Evolutionary conservation across 2,329 filamentous ascomycete genomes (phyloP), one percentile per base, ranked within the genome.

Genomic region (Rhinocladiella similis): DNA sequence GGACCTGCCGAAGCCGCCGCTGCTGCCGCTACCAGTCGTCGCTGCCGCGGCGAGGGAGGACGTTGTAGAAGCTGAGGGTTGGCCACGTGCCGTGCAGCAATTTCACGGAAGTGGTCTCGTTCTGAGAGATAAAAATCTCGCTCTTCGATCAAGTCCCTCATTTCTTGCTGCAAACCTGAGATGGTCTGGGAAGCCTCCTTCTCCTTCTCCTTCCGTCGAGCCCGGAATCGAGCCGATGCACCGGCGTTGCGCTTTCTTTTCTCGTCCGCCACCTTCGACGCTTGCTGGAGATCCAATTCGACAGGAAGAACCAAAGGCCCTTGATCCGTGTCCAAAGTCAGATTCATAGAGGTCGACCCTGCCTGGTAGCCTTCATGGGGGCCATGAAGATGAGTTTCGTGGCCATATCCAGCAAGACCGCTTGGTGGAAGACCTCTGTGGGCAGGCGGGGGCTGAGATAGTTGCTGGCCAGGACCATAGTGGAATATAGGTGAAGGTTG

Each of bases 241-340:
- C 89, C 89, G 39, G 91, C 91, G 67, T 96, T 96, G 50, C 90
- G 83, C 70, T 88, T 87, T 54, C 91, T 81, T 74, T 94, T 96
- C 71, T 95, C 90, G 67, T 94, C 89, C 38, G 90, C 89, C 65
- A 90, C 85, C 63, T 86, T 87, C 12, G 91, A 95, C 12, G 88
- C 91, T 65, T 90, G 88, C 64, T 90, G 88, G 42, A 89, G 85
- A 69, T 96, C 90, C 49, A 65, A 47, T 42, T 63, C 59, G 66
- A 75, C 63, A 70, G 75, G 62, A 65, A 72, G 64, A 72, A 77
- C 65, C 71, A 73, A 67, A 47, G 53, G 67, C 49, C 68, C 67
- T 66, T 73, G 29, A 62, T 65, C 60, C 54, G 69, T 66, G 48
- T 69, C 68, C 22, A 69, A 64, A 13, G 67, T 61, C 16, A 67